phyloP scores from a whole-genome alignment of 78 protist species.

The Cavenderia fasciculata region DNA sequence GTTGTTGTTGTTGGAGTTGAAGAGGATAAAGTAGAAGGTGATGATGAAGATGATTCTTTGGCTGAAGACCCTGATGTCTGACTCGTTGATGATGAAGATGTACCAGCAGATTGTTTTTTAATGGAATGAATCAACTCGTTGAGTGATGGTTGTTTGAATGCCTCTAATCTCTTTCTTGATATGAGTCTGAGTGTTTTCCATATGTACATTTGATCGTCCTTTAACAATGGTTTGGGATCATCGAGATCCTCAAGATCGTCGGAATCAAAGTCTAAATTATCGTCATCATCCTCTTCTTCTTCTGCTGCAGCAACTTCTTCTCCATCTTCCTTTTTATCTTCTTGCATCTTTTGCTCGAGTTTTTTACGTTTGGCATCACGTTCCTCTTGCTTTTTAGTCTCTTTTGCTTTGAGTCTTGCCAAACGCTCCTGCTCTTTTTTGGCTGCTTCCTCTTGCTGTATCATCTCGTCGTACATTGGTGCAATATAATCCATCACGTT shows the following conservation, averaged over 20 bases:
- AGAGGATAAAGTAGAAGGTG: too few species aligned
- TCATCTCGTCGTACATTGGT: constrained; percentile 8
- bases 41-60: too few species aligned
- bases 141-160: too few species aligned
- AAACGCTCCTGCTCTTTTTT: background rate
- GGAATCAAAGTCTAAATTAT: constrained; percentile 24
- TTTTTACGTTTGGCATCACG: background rate
- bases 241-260: constrained; percentile 65
- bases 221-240: constrained; percentile 44
- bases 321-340: background rate
- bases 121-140: too few species aligned
- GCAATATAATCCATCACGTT: constrained; percentile 7
- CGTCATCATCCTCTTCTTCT: constrained; percentile 11
- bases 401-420: constrained; percentile 29
- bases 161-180: constrained; percentile 19
- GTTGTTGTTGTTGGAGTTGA: too few species aligned
- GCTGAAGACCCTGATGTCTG: too few species aligned
- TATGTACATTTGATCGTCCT: constrained; percentile 29
- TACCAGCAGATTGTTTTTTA: background rate
- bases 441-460: background rate
- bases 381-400: background rate
- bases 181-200: constrained; percentile 65
- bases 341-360: background rate
- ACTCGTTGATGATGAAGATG: background rate
- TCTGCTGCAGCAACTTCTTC: background rate